Evolutionary conservation across 106 monocot species (phyloP), one percentile per base, ranked within the genome.

Genomic region (Phalaenopsis equestris): DNA sequence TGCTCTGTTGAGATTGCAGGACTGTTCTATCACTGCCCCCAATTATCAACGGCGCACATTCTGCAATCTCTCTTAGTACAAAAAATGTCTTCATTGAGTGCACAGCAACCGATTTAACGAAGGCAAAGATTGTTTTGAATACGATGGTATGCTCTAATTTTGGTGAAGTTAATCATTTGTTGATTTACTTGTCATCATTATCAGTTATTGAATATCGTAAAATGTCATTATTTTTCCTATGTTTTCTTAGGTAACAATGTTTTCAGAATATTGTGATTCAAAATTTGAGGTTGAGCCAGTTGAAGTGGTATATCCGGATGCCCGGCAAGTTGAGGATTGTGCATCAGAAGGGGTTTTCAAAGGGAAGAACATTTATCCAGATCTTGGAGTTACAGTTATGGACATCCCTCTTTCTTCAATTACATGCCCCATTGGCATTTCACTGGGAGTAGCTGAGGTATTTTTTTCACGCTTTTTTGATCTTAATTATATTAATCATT

Each of bases 21-120:
- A 90, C 92, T 74, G 92, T 93, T 79, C 56, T 93, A 41, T 99
- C 98, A 42, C 85, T 99, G 72, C 98, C 98, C 46, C 98, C 98
- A 58, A 99, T 99, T 56, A 99, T 99, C 79, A 99, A 99, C 90
- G 89, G 94, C 55, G 92, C 93, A 75, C 98, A 95, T 90, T 94
- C 98, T 76, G 94, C 98, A 49, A 91, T 99, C 73, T 88, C 73
- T 43, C 79, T 95, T 78, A 83, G 43, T 52, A 99, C 98, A 73
- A 99, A 87, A 80, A 99, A 99, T 81, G 88, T 99, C 10, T 90
- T 99, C 68, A 91, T 99, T 82, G 98, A 99, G 83, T 94, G 94
- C 75, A 99, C 98, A 73, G 98, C 94, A 17, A 99, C 94, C 73
- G 98, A 99, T 85, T 82, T 93, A 80, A 99, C 98, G 45, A 99